Evolutionary conservation across 2,329 filamentous ascomycete genomes (phyloP).

Genomic region (Penicillium hesseltinei): DNA sequence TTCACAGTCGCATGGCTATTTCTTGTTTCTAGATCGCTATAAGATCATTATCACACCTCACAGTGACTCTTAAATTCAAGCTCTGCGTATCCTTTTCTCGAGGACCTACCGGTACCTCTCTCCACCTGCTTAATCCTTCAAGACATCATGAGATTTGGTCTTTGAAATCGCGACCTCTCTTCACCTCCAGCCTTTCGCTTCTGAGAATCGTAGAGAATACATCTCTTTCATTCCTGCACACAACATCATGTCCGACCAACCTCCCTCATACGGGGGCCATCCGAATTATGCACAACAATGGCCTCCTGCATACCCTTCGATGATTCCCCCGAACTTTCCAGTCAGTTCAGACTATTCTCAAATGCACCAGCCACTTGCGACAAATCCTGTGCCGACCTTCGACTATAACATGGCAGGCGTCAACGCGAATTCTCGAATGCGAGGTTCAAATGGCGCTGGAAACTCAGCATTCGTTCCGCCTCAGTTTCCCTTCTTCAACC

Average conservation of each 20-base stretch:
- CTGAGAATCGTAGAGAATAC: not conserved
- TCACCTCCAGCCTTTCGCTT: not conserved
- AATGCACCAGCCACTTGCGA: slow-evolving; percentile 21
- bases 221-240: not conserved
- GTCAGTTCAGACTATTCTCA: slow-evolving; percentile 27
- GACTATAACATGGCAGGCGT: slow-evolving; percentile 27
- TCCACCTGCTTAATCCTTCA: not conserved
- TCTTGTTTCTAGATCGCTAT: not conserved
- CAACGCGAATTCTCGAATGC: slow-evolving; percentile 31
- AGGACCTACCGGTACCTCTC: not conserved
- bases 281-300: slow-evolving; percentile 39
- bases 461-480: slow-evolving; percentile 29
- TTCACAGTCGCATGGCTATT: not conserved
- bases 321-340: slow-evolving; percentile 28
- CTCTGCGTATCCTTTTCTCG: not conserved
- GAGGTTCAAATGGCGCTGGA: slow-evolving; percentile 28
- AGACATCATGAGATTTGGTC: slow-evolving; percentile 22
- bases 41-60: not conserved
- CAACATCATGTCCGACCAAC: slow-evolving; percentile 48
- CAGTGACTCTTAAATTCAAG: not conserved
- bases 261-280: slow-evolving; percentile 44
- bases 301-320: slow-evolving; percentile 33
- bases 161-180: slow-evolving; percentile 10
- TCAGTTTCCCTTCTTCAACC: slow-evolving; percentile 31
- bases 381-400: slow-evolving; percentile 12